Conservation (phyloP, 495 filamentous ascomycete species). For the Lophiotrema nucula region DNA sequence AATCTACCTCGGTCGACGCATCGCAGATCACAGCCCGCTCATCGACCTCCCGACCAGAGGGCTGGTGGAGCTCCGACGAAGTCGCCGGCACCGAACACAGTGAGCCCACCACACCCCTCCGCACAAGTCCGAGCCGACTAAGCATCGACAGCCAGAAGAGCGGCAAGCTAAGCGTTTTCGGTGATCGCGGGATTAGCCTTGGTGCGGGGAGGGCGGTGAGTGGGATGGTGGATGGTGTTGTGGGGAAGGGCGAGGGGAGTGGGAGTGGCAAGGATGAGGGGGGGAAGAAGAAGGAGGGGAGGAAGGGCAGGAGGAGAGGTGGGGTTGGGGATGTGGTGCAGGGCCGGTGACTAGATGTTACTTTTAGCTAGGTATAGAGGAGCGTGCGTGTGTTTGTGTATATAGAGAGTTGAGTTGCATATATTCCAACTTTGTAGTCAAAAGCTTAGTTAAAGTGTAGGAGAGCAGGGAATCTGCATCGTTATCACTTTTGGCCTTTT, state of each 20-base stretch:
- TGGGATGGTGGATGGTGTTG: slow-evolving; percentile 5
- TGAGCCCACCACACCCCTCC: slow-evolving; percentile 8
- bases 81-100: slow-evolving; percentile 24
- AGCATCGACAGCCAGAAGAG: slow-evolving; percentile 21
- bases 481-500: no score
- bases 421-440: no score
- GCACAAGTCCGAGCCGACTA: slow-evolving; percentile 1
- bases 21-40: slow-evolving; percentile 21
- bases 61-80: slow-evolving; percentile 35
- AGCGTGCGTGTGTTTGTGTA: no score
- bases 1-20: slow-evolving; percentile 2
- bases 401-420: no score
- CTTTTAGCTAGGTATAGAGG: no score
- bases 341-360: no score
- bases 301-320: slow-evolving; percentile 4
- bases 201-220: slow-evolving; percentile 19
- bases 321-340: no score
- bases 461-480: no score
- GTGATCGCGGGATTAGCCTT: slow-evolving; percentile 13
- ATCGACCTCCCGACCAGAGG: slow-evolving; percentile 27
- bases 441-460: no score
- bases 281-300: background rate
- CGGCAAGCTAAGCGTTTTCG: slow-evolving; percentile 11
- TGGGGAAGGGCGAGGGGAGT: slow-evolving; percentile 13
- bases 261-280: slow-evolving; percentile 3